Base-by-base conservation (phyloP, 1,139 yeast genomes). In the Yamadazyma sp. region DNA sequence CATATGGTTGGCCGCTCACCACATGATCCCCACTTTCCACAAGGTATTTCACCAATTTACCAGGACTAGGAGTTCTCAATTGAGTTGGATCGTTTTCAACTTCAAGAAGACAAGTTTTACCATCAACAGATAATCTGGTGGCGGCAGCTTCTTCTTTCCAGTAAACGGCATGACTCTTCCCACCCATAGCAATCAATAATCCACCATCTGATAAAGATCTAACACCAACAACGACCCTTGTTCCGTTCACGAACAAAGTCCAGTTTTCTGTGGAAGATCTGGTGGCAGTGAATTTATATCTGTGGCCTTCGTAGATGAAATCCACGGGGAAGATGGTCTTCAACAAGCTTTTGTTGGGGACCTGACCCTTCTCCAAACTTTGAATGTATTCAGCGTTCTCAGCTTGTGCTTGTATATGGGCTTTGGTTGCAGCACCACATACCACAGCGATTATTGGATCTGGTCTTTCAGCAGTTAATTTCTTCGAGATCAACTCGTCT, bases 131-230 rank as follows among this genome's bases (percentile, higher is more conserved):
- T 54, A 92, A 68, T 68, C 98, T 83, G n/a, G 97, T 91, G 28
- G 96, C 96, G 41, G 91, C 81, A 46, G 94, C 91, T 70, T 92
- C 98, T 61, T 92, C 98, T 65, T 92, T 91, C 96, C 96, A 92
- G 69, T 92, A 92, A 38, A 92, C 87, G 23, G 95, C 80, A 66
- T 92, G 97, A 4, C 97, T 87, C 61, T 84, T 88, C 49, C 98
- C 98, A 47, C 85, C 96, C 47, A 92, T 66, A 4, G 95, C 83
- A 54, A 89, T 75, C 57, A 92, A 78, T 47, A 94, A 73, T 30
- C 98, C 98, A 55, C 98, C 98, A 60, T 94, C 99, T 36, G 95
- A 83, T 47, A 92, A 77, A 15, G 88, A 73, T 51, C 91, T 82
- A 18, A 85, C 95, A 46, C 94, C 92, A 43, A 89, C 92, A 43